Base-by-base conservation (phyloP, 2,329 filamentous ascomycete genomes). In the Calonectria multiphialidica region DNA sequence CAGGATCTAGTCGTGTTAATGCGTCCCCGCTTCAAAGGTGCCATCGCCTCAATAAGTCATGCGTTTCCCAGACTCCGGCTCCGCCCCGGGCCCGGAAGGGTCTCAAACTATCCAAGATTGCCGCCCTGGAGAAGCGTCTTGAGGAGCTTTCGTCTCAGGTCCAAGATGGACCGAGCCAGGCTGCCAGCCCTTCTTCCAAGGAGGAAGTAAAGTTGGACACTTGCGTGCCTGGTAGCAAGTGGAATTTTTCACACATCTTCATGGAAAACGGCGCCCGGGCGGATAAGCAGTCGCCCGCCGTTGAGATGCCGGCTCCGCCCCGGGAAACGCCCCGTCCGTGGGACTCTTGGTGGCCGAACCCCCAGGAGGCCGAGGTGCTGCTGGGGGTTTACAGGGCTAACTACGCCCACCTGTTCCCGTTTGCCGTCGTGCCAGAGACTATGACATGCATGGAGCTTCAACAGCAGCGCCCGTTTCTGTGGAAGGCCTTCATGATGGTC, bases 401-500 rank as follows among this genome's bases (percentile, higher is more conserved):
- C 23, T 79, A 85, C 66, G 79, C 79, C 37, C 79, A 79, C 0
- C 75, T 87, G 10, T 85, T 87, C 64, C 88, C 88, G 10, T 89
- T 89, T 72, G 84, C 87, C 10, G 74, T 86, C 16, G 79, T 88
- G 5, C 83, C 87, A 0, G 73, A 75, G 28, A 72, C 81, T 53
- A 75, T 87, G 74, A 79, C 77, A 4, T 81, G 86, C 1, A 75
- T 78, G 2, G 79, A 84, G 72, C 78, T 89, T 53, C 82, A 81
- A 30, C 76, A 78, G 30, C 72, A 82, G 71, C 80, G 83, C 7
- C 87, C 87, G 25, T 86, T 86, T 47, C 73, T 89, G 47, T 90
- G 87, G 87, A 88, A 88, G 76, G 86, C 83, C 5, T 77, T 86
- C 72, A 88, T 89, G 84, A 83, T 89, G 79, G 82, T 82, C 61